Evolutionary conservation across 1,284 basidiomycete species (phyloP).

Genomic region (Sutorius eximius): DNA sequence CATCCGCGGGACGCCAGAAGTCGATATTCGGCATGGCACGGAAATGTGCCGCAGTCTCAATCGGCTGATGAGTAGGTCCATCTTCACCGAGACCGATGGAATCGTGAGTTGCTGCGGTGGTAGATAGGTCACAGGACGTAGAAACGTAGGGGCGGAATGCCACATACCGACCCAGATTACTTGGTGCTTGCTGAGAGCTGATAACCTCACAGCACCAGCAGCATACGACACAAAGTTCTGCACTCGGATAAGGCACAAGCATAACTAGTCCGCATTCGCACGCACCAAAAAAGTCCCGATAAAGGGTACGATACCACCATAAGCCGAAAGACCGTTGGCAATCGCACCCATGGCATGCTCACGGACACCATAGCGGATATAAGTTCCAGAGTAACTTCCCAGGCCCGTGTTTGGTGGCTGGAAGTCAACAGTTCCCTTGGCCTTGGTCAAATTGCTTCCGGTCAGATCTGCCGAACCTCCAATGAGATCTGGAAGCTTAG

Average conservation of each 20-base stretch:
- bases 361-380: slow-evolving; percentile 95
- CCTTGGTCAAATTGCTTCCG: slow-evolving; percentile 88
- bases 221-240: slow-evolving; percentile 95
- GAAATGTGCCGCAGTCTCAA: slow-evolving; percentile 86
- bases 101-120: slow-evolving; percentile 73
- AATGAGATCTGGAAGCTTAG: slow-evolving; percentile 78
- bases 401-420: slow-evolving; percentile 86
- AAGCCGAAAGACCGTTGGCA: slow-evolving; percentile 86
- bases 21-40: slow-evolving; percentile 89
- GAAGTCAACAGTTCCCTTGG: slow-evolving; percentile 85
- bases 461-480: slow-evolving; percentile 94
- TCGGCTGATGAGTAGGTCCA: slow-evolving; percentile 94
- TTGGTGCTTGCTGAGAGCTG: slow-evolving; percentile 86
- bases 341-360: slow-evolving; percentile 98
- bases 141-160: neutral
- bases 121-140: neutral
- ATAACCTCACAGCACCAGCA: slow-evolving; percentile 87
- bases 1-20: slow-evolving; percentile 92
- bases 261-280: slow-evolving; percentile 2
- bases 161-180: slow-evolving; percentile 88
- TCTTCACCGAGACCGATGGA: slow-evolving; percentile 93
- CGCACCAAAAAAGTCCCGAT: slow-evolving; percentile 83
- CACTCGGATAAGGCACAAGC: slow-evolving; percentile 8
- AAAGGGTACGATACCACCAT: slow-evolving; percentile 84
- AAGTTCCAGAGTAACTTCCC: slow-evolving; percentile 84